phyloP scores from a whole-genome alignment of 108 stramenopile species.

The Schizochytrium sp. region DNA sequence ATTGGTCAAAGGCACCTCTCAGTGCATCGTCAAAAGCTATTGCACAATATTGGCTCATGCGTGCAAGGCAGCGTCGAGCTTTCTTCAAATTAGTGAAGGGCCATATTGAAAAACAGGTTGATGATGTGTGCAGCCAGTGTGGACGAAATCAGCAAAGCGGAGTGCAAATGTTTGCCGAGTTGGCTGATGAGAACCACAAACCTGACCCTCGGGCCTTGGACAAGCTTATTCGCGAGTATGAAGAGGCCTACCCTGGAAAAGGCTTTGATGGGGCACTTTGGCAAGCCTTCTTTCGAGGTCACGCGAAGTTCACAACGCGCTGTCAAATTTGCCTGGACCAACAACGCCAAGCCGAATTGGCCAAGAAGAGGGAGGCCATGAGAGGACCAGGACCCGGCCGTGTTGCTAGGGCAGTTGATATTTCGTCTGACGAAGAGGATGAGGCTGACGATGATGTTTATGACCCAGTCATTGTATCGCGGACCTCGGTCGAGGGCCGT shows the following conservation, averaged over 20 bases:
- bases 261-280: slow-evolving; percentile 81
- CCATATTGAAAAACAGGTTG: slow-evolving; percentile 80
- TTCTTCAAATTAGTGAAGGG: slow-evolving; percentile 77
- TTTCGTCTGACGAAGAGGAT: slow-evolving; percentile 81
- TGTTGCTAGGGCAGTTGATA: slow-evolving; percentile 79
- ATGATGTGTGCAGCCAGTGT: slow-evolving; percentile 74
- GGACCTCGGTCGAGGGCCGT: slow-evolving; percentile 80
- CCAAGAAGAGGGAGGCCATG: slow-evolving; percentile 69
- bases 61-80: slow-evolving; percentile 82
- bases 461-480: slow-evolving; percentile 80
- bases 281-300: slow-evolving; percentile 86
- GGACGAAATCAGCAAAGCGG: slow-evolving; percentile 73
- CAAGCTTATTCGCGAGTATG: slow-evolving; percentile 78
- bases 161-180: slow-evolving; percentile 70
- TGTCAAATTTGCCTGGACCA: slow-evolving; percentile 79
- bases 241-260: slow-evolving; percentile 76
- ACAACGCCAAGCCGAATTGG: slow-evolving; percentile 73
- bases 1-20: slow-evolving; percentile 78
- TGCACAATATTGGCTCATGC: slow-evolving; percentile 82
- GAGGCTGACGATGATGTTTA: slow-evolving; percentile 79
- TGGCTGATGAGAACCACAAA: slow-evolving; percentile 74
- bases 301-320: slow-evolving; percentile 81
- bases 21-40: slow-evolving; percentile 79
- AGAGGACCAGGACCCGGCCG: slow-evolving; percentile 71
- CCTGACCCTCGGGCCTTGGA: slow-evolving; percentile 83